Evolutionary conservation across 2,329 filamentous ascomycete species (phyloP).

Genomic region (Zasmidium angulare): DNA sequence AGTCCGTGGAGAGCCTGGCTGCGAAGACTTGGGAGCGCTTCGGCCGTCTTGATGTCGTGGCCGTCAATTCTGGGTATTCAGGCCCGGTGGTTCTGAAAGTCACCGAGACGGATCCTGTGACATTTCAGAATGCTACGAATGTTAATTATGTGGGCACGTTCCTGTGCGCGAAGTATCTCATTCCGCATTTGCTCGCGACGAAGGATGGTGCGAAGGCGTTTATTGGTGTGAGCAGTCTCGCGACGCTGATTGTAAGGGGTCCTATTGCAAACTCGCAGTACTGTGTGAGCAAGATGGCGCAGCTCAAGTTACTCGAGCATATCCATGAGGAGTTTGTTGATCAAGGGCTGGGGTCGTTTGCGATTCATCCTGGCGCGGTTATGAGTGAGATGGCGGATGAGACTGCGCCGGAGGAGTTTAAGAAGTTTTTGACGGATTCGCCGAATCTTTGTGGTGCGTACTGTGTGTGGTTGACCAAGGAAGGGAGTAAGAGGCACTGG

Average conservation of each 20-base stretch:
- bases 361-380: constrained; percentile 41
- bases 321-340: constrained; percentile 37
- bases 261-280: constrained; percentile 43
- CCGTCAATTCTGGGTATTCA: constrained; percentile 28
- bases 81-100: constrained; percentile 23
- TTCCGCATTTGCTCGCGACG: constrained; percentile 22
- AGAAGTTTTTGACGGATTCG: constrained; percentile 29
- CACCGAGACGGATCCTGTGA: constrained; percentile 23
- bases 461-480: constrained; percentile 36
- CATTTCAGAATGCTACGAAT: constrained; percentile 24
- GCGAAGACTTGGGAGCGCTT: constrained; percentile 14
- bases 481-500: constrained; percentile 36
- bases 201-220: constrained; percentile 30
- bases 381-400: constrained; percentile 37
- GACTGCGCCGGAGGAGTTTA: constrained; percentile 35
- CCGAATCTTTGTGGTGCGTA: constrained; percentile 35
- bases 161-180: constrained; percentile 31
- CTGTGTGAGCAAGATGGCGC: constrained; percentile 40
- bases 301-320: constrained; percentile 40
- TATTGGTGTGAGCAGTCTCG: constrained; percentile 37
- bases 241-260: constrained; percentile 35
- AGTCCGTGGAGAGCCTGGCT: constrained; percentile 22
- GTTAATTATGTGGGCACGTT: constrained; percentile 34
- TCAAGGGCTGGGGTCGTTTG: constrained; percentile 31
- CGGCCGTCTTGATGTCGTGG: constrained; percentile 28